Evolutionary conservation across 306 rosid species (phyloP), one percentile per base, ranked within the genome.

Genomic region (Delonix regia): DNA sequence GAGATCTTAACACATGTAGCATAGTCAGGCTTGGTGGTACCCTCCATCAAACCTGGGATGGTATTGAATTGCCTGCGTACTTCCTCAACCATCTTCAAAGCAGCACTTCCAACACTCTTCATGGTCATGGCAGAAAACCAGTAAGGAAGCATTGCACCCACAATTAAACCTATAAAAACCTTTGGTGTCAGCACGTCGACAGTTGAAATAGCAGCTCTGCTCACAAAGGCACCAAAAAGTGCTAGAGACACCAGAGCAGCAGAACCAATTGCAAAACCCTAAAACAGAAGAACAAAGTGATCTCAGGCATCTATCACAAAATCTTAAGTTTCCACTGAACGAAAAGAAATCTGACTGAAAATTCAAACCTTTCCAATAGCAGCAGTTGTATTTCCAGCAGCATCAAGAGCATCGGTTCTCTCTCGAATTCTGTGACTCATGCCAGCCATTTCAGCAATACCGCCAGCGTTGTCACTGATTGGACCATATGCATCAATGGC

Each of bases 51-150:
- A 48, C 99, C 99, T 0, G 93, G 94, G 73, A 96, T 96, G 87
- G 94, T 86, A 52, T 91, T 90, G 88, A 96, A 96, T 78, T 96
- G 98, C 74, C 98, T 84, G 63, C 97, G 92, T 1, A 96, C 99
- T 85, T 96, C 99, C 88, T 96, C 98, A 78, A 96, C 99, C 99
- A 96, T 96, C 90, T 91, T 90, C 1, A 96, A 83, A 27, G 99
- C 99, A 41, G 98, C 99, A 63, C 90, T 96, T 82, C 99, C 99
- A 66, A 96, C 98, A 75, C 98, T 96, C 90, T 96, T 96, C 99
- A 93, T 90, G 55, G 98, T 96, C 98, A 93, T 96, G 78, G 99
- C 96, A 61, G 98, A 96, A 85, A 96, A 96, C 98, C 99, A 96
- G 80, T 93, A 96, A 2, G 99, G 99, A 78, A 96, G 97, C 99